Evolutionary conservation across 371 early-diverging fungal genomes (phyloP).

Genomic region (Saksenaea oblongispora): DNA sequence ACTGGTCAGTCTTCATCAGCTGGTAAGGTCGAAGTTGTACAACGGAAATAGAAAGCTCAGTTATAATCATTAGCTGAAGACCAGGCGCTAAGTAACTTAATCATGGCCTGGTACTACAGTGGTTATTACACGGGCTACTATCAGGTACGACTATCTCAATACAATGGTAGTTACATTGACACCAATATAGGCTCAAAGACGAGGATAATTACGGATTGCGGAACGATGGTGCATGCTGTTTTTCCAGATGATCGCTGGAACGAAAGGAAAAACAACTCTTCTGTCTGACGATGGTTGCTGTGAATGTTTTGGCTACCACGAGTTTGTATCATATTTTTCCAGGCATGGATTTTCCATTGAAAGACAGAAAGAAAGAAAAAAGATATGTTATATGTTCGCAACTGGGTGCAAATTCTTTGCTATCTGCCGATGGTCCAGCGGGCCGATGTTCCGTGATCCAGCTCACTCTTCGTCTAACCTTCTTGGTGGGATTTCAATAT

Average conservation of each 20-base stretch:
- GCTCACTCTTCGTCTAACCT: no score
- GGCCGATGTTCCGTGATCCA: no score
- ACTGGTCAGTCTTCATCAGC: not conserved
- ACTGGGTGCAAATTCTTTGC: no score
- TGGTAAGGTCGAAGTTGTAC: not conserved
- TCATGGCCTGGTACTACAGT: constrained; percentile 77
- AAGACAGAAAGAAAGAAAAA: no score
- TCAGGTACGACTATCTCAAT: constrained; percentile 32
- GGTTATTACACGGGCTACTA: constrained; percentile 77
- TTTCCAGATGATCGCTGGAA: not conserved
- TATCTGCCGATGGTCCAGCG: no score
- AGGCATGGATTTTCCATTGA: no score
- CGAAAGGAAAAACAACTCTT: no score
- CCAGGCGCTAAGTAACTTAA: constrained; percentile 24
- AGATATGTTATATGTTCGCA: no score
- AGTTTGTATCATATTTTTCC: no score
- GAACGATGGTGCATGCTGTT: not conserved
- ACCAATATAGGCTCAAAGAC: not conserved
- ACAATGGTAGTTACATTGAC: not conserved
- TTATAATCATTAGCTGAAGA: not conserved
- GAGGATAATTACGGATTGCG: not conserved
- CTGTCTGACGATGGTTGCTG: no score
- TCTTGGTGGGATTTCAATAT: no score
- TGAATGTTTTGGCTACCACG: no score
- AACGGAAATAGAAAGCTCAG: not conserved